Conservation (phyloP, 2,329 filamentous ascomycete genomes). For the Sarocladium brachiariae region DNA sequence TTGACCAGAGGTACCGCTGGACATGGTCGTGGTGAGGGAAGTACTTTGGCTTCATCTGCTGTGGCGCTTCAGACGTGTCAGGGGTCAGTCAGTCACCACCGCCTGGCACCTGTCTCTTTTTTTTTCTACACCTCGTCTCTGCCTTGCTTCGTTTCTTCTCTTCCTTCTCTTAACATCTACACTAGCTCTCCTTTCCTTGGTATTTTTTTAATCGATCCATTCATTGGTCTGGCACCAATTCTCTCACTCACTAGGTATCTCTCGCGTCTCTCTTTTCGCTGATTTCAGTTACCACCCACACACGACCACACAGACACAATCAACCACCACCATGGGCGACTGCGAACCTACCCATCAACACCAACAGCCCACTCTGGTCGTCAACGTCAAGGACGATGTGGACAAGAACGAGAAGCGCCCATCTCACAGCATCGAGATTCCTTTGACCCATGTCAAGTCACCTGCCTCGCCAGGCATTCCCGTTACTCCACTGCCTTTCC, state of each 20-base stretch:
- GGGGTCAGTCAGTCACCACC: background rate
- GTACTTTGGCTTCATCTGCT: conserved; percentile 1
- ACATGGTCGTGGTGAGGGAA: background rate
- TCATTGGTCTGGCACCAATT: conserved; percentile 4
- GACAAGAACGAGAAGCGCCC: conserved; percentile 3
- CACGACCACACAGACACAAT: background rate
- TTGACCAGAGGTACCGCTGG: background rate
- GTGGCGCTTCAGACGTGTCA: background rate
- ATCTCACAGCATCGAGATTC: conserved; percentile 19
- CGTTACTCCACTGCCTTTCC: conserved; percentile 23
- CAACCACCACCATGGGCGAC: background rate
- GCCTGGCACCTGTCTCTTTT: background rate
- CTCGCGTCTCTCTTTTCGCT: background rate
- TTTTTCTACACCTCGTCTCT: background rate
- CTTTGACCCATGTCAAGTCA: conserved; percentile 23
- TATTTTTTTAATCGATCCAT: background rate
- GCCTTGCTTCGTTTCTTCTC: background rate
- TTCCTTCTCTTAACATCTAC: conserved; percentile 1
- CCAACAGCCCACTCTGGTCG: background rate
- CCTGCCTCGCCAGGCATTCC: conserved; percentile 22
- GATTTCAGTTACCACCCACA: background rate
- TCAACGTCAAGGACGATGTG: background rate
- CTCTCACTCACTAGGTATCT: too few species aligned
- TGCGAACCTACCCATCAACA: conserved; percentile 1
- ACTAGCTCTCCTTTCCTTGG: background rate